A percentile compares a stretch with the other conserved stretches of the same genome.
These are phyloP conservation scores for Stemphylium beticola DNA, from an alignment of 2,329 filamentous ascomycete genomes.

Conservation along the genomic window DNA sequence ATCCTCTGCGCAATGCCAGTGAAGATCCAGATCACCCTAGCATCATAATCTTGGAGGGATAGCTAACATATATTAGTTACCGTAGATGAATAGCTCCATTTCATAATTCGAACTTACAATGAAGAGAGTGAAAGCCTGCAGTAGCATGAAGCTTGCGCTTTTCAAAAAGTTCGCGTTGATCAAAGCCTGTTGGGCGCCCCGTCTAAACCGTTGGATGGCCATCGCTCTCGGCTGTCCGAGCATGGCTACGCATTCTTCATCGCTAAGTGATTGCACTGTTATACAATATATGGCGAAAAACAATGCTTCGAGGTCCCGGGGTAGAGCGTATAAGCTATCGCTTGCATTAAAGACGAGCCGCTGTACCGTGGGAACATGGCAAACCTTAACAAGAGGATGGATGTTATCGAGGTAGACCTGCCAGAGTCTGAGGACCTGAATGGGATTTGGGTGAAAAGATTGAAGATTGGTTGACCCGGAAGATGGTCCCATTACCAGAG, in stretches of 20 bases:
- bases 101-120: too few relatives aligned
- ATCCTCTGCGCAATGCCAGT: too few relatives aligned
- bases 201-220: slow-evolving; percentile 61
- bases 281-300: slow-evolving; percentile 43
- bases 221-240: slow-evolving; percentile 62
- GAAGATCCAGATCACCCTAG: too few relatives aligned
- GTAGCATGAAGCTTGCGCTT: slow-evolving; percentile 66
- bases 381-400: slow-evolving; percentile 38
- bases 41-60: too few relatives aligned
- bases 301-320: slow-evolving; percentile 63
- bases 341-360: slow-evolving; percentile 65
- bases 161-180: slow-evolving; percentile 71
- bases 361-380: slow-evolving; percentile 50
- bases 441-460: slow-evolving; percentile 67
- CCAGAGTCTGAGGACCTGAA: slow-evolving; percentile 74
- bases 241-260: slow-evolving; percentile 59
- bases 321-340: slow-evolving; percentile 61
- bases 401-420: slow-evolving; percentile 67
- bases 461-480: slow-evolving; percentile 20
- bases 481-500: slow-evolving; percentile 29
- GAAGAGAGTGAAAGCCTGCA: slow-evolving; percentile 73
- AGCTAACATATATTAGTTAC: too few relatives aligned
- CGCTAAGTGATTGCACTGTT: slow-evolving; percentile 58
- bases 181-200: slow-evolving; percentile 68
- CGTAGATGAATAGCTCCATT: too few relatives aligned